Evolutionary conservation across 2,329 filamentous ascomycete species (phyloP).

Genomic region (Coleophoma cylindrospora): DNA sequence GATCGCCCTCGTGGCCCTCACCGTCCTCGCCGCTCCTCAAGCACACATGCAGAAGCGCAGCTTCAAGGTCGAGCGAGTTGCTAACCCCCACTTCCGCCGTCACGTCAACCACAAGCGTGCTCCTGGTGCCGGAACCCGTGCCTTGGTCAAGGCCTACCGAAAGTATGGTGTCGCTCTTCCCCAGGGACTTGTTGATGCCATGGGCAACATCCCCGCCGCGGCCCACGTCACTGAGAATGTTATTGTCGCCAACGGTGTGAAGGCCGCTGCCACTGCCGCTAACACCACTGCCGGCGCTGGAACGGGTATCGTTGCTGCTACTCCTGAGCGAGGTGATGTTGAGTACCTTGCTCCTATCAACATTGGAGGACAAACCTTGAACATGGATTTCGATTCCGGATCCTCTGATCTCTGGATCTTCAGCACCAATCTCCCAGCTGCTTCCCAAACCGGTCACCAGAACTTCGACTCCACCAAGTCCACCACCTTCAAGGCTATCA

Average conservation of each 20-base stretch:
- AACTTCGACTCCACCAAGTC: constrained; percentile 25
- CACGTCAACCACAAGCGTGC: constrained; percentile 8
- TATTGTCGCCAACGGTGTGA: neutral
- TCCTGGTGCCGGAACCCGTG: constrained; percentile 29
- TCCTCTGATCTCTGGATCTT: constrained; percentile 32
- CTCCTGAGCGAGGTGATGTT: constrained; percentile 43
- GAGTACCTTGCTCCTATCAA: constrained; percentile 22
- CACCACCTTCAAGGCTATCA: constrained; percentile 18
- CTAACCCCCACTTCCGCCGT: constrained; percentile 38
- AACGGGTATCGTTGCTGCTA: constrained; percentile 57
- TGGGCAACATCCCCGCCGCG: constrained; percentile 12
- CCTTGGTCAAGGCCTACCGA: constrained; percentile 60
- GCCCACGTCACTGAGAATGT: constrained; percentile 6
- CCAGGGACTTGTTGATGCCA: constrained; percentile 33
- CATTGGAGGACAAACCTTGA: constrained; percentile 27
- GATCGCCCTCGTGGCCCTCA: constrained; percentile 38
- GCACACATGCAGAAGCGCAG: constrained; percentile 35
- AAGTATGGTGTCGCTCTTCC: constrained; percentile 59
- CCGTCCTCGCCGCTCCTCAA: constrained; percentile 40
- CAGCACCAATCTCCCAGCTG: constrained; percentile 24
- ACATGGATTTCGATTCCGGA: constrained; percentile 27
- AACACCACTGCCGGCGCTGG: constrained; percentile 23
- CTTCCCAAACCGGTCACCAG: constrained; percentile 23
- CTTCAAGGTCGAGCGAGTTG: constrained; percentile 26
- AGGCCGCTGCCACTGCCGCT: constrained; percentile 7